Evolutionary conservation across 371 early-diverging fungal species (phyloP), one percentile per base, ranked within the genome.

Genomic region (Actinomucor elegans): DNA sequence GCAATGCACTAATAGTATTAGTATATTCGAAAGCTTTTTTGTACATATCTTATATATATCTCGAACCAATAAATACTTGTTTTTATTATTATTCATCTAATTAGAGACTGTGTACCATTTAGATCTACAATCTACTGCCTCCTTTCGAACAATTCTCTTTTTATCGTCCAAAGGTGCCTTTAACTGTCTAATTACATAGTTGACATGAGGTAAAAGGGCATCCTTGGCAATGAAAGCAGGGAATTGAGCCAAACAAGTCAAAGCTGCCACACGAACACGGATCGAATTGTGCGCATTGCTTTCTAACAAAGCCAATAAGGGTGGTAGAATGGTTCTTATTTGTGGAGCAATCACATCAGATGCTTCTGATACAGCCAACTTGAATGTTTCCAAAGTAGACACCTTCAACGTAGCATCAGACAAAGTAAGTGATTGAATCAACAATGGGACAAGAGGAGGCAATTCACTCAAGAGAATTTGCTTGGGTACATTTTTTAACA

Each of bases 71-170:
- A n/a, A n/a, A n/a, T n/a, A n/a, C n/a, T n/a, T n/a, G n/a, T n/a
- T n/a, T n/a, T n/a, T n/a, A n/a, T n/a, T n/a, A n/a, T n/a, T n/a
- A n/a, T n/a, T n/a, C 6, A 35, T 48, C 17, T 50, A 50, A n/a
- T 28, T 37, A 23, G 38, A 38, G 8, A 50, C 29, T 8, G 40
- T 49, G 18, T 35, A 94, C 96, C 96, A 97, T 56, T 84, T 85
- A 55, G 82, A 85, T 52, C 94, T 69, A 37, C 93, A 88, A 48
- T 89, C 86, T 4, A 91, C 94, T 0, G 95, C 98, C 59, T 90
- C 92, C 47, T 81, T 81, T 58, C 98, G 71, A 14, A 98, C 97
- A 26, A 86, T 46, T 28, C 96, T 82, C 75, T 96, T 96, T 24
- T 69, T 85, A 58, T 98, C 98, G 64, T 96, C 96, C 55, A 95